phyloP scores from a whole-genome alignment of 305 asterid species.

The Fraxinus sp. region DNA sequence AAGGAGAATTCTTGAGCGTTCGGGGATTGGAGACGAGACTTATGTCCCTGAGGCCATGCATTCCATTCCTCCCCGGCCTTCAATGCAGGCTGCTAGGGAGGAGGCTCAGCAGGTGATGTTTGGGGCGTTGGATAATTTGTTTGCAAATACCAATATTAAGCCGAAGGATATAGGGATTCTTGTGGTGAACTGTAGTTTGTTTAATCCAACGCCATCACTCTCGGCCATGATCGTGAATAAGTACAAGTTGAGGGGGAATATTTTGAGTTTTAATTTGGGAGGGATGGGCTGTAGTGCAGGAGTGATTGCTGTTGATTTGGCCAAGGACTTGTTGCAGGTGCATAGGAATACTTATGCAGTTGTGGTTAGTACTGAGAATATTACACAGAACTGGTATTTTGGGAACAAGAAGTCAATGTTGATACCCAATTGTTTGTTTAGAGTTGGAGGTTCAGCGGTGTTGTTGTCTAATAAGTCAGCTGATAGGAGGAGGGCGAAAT shows the following conservation, averaged over 20 bases:
- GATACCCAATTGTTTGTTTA: slow-evolving; percentile 77
- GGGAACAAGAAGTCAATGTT: slow-evolving; percentile 77
- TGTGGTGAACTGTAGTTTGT: slow-evolving; percentile 76
- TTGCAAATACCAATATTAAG: slow-evolving; percentile 53
- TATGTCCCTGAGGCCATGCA: slow-evolving; percentile 87
- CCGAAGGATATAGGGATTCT: slow-evolving; percentile 73
- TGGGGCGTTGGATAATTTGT: slow-evolving; percentile 64
- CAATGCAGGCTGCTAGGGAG: slow-evolving; percentile 84
- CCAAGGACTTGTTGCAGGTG: slow-evolving; percentile 70
- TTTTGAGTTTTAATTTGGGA: slow-evolving; percentile 69
- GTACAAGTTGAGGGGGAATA: slow-evolving; percentile 80
- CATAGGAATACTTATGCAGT: slow-evolving; percentile 76
- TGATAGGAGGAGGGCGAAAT: slow-evolving; percentile 60
- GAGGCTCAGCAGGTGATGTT: slow-evolving; percentile 83
- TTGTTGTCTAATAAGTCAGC: slow-evolving; percentile 57
- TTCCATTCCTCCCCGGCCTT: slow-evolving; percentile 66
- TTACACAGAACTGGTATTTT: slow-evolving; percentile 80
- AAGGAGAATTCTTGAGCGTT: slow-evolving; percentile 69
- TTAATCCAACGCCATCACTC: slow-evolving; percentile 75
- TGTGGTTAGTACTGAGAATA: slow-evolving; percentile 75
- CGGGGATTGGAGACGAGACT: slow-evolving; percentile 83
- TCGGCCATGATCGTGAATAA: slow-evolving; percentile 83
- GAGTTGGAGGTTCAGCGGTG: slow-evolving; percentile 78
- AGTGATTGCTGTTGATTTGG: slow-evolving; percentile 66
- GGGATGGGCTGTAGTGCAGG: slow-evolving; percentile 98